phyloP scores from a whole-genome alignment of 352 stramenopile genomes.

The Phytophthora tubulina region DNA sequence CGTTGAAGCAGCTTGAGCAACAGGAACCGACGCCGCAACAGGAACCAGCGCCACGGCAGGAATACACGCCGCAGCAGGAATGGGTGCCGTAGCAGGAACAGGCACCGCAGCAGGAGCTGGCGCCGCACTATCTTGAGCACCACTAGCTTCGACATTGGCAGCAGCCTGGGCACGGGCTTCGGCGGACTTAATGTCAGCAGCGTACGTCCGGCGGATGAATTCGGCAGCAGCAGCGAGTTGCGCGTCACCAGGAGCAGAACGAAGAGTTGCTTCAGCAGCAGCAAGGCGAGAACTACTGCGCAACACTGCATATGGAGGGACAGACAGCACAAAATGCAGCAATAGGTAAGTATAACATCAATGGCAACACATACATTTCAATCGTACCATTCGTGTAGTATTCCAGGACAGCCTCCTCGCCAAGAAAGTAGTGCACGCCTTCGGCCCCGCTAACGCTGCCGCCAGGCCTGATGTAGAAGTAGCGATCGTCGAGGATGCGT shows the following conservation, averaged over 20 bases:
- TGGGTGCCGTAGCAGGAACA: too few relatives aligned
- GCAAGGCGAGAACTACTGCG: too few relatives aligned
- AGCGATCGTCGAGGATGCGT: slow-evolving; percentile 13
- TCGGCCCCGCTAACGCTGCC: not conserved
- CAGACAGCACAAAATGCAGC: too few relatives aligned
- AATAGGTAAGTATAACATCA: too few relatives aligned
- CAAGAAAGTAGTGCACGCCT: slow-evolving; percentile 5
- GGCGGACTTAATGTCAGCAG: slow-evolving; percentile 5
- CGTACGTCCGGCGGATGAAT: slow-evolving; percentile 1
- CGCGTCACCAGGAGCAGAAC: not conserved
- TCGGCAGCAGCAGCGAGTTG: slow-evolving; percentile 14
- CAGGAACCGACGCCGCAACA: too few relatives aligned
- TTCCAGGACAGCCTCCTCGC: slow-evolving; percentile 17
- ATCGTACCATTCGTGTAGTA: slow-evolving; percentile 18
- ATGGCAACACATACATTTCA: not conserved
- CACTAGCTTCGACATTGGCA: not conserved
- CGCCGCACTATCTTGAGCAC: too few relatives aligned
- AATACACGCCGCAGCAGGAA: too few relatives aligned
- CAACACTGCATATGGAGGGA: too few relatives aligned
- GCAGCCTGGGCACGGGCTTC: slow-evolving; percentile 1
- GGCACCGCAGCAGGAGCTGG: too few relatives aligned
- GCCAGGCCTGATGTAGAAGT: slow-evolving; percentile 10
- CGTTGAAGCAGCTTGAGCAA: too few relatives aligned
- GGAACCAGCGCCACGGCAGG: too few relatives aligned
- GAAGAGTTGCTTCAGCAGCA: too few relatives aligned